Evolutionary conservation across 1,139 yeast genomes (phyloP), one percentile per base, ranked within the genome.

Genomic region (Geotrichum restrictum): DNA sequence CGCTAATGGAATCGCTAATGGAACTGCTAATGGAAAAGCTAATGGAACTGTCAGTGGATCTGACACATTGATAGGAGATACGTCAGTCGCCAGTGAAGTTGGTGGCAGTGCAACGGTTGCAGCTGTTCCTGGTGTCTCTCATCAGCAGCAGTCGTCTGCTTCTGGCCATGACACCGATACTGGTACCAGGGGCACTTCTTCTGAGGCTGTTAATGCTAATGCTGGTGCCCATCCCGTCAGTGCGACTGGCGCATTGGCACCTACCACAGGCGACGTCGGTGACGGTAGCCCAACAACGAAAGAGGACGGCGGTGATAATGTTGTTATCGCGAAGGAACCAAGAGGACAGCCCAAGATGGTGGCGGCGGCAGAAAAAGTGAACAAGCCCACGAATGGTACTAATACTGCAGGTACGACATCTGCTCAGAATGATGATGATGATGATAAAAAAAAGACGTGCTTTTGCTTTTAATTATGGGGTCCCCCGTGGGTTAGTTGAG

Each of bases 401-500:
- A 14, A 31, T 13, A 31, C 34, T 31, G 37, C 37, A 16, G 19
- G 18, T 10, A 8, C 37, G n/a, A 34, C 14, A 16, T n/a, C n/a
- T n/a, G 37, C 37, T 13, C 8, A n/a, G 18, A 5, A 24, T 5
- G 37, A 10, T 34, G 18, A n/a, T n/a, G 37, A n/a, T 34, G 41
- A 39, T 10, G 22, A 21, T 24, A 22, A 39, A 18, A 16, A 39
- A 22, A 39, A 39, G 31, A 21, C 29, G 18, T 39, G 42, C n/a
- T 39, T 39, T 27, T 39, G 42, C 16, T 39, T 39, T 21, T 39
- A 39, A 13, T n/a, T 13, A n/a, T n/a, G n/a, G n/a, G n/a, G n/a
- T n/a, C n/a, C n/a, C n/a, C n/a, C n/a, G n/a, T n/a, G n/a, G n/a
- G n/a, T n/a, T n/a, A n/a, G n/a, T n/a, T n/a, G n/a, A n/a, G n/a